A percentile compares a stretch with the other conserved stretches of the same genome.
Conservation (phyloP, 345 rosid genomes). For the sweet orange (Citrus sinensis) region DVS_A1.0 CM039163.1:50634501-50635000, state of each 20-base stretch:
- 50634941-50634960: not conserved
- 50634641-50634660: not conserved
- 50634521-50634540: no score
- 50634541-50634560: no score
- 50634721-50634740: no score
- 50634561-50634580: no score
- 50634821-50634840: not conserved
- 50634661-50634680: not conserved
- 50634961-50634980: not conserved
- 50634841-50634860: not conserved
- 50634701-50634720: no score
- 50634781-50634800: no score
- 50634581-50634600: no score
- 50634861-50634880: not conserved
- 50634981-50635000: not conserved
- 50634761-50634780: not conserved
- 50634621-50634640: no score
- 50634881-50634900: not conserved
- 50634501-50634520: no score
- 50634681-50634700: no score
- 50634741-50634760: not conserved
- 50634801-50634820: no score
- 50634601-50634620: not conserved
- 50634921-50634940: conserved; percentile 12
- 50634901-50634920: conserved; percentile 8